Percentiles rank a stretch among this genome's conserved stretches.
Evolutionary conservation across 768 basidiomycete genomes (phyloP).

Genomic region (Trametes meyenii): DNA sequence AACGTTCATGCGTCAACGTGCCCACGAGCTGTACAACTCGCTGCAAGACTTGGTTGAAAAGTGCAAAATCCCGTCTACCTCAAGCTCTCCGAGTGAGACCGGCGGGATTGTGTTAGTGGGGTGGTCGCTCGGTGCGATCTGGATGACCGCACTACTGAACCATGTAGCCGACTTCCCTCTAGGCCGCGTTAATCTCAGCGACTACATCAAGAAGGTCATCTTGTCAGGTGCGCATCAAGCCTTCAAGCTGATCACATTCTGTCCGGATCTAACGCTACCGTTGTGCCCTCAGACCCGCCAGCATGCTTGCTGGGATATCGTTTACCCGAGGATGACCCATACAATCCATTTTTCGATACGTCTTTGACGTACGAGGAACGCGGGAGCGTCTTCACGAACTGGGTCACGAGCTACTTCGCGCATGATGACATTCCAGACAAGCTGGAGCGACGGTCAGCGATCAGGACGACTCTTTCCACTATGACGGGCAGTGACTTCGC

Average conservation of each 20-base stretch:
- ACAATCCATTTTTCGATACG: slow-evolving; percentile 4
- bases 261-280: neutral
- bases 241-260: neutral
- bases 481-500: neutral
- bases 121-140: slow-evolving; percentile 18
- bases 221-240: slow-evolving; percentile 13
- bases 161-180: slow-evolving; percentile 5
- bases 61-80: neutral
- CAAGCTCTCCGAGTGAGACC: neutral
- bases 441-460: neutral
- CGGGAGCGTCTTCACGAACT: neutral
- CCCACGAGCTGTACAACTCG: slow-evolving; percentile 8
- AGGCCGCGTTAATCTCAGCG: neutral
- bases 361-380: slow-evolving; percentile 10
- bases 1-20: slow-evolving; percentile 7
- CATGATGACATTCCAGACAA: neutral
- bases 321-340: slow-evolving; percentile 1
- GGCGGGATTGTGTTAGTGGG: slow-evolving; percentile 17
- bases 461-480: neutral
- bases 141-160: slow-evolving; percentile 13
- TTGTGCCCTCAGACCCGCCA: neutral
- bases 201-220: slow-evolving; percentile 12
- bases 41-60: slow-evolving; percentile 4
- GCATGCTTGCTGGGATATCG: slow-evolving; percentile 6
- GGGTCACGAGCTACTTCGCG: slow-evolving; percentile 9